Base-by-base conservation (phyloP, 225 moss, liverwort and hornwort genomes). In the Antitrichia curtipendula region DNA sequence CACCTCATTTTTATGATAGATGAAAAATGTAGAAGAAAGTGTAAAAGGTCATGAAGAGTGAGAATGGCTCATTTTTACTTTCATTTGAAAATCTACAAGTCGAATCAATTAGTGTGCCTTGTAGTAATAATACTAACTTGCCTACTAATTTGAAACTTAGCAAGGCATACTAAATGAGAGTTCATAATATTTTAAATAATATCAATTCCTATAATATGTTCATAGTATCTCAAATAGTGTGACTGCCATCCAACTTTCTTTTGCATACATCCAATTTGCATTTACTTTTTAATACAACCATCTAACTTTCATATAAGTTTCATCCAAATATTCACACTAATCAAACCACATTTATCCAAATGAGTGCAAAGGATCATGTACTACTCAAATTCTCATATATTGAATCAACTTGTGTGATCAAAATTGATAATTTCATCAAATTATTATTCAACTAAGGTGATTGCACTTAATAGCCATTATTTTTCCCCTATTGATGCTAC, bases 331-430 rank as follows among this genome's bases (percentile, higher is more conserved):
- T 38, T 68, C 8, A 38, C 38, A 23, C 8, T 4, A 4, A 13
- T 38, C 38, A 38, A 3, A 43, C 27, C 4, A 23, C 14, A 69
- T 24, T 68, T 23, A 12, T 43, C 27, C 5, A 27, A 27, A 43
- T 6, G 16, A 71, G 6, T 45, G 6, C 0, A 5, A 43, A 2
- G 6, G 7, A 6, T 0, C 2, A 5, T 43, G 38, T 23, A 68
- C 13, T 68, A 13, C 23, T 68, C 23, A n/a, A 66, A 66, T 36
- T n/a, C 12, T 7, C 22, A 21, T 2, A n/a, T 0, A n/a, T 66
- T n/a, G 21, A n/a, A 11, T n/a, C 7, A 40, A 8, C 4, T 40
- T 24, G 8, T 24, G 0, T 8, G 14, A 40, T 69, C 3, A 3
- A 0, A 40, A 6, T 43, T 27, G 9, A 71, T 24, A 28, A 43